A percentile compares a stretch with the other conserved stretches of the same genome.
Conservation (phyloP, 2,329 filamentous ascomycete species). For the Phialemonium atrogriseum region DNA sequence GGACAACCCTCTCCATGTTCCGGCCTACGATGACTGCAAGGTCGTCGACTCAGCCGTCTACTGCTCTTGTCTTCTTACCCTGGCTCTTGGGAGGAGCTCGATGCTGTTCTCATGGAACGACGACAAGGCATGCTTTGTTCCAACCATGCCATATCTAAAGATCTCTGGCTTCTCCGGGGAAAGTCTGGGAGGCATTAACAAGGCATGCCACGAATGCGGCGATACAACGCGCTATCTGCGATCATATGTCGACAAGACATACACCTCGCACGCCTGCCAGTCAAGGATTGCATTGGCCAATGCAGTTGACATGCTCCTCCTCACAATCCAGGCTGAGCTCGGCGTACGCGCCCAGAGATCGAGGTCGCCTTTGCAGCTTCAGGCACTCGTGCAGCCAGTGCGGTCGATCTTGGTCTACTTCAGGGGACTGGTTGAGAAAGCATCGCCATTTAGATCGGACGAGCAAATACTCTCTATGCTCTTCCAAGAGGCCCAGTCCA, state of each 20-base stretch:
- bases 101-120: conserved; percentile 59
- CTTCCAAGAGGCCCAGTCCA: conserved; percentile 52
- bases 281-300: conserved; percentile 44
- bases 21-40: conserved; percentile 26
- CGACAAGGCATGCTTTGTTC: conserved; percentile 42
- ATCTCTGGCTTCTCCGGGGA: conserved; percentile 49
- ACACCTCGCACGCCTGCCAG: conserved; percentile 32
- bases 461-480: conserved; percentile 54
- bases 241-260: conserved; percentile 37
- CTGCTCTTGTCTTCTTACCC: conserved; percentile 49
- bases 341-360: conserved; percentile 31
- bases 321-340: conserved; percentile 40
- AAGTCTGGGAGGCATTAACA: conserved; percentile 36
- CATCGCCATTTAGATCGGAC: conserved; percentile 39
- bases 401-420: conserved; percentile 43
- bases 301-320: conserved; percentile 38
- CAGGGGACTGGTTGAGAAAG: conserved; percentile 37
- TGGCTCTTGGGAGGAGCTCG: conserved; percentile 64
- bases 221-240: conserved; percentile 37
- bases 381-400: conserved; percentile 38
- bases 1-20: conserved; percentile 29
- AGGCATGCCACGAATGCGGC: conserved; percentile 37
- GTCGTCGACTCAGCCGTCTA: conserved; percentile 42
- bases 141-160: conserved; percentile 35
- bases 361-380: conserved; percentile 44